These are phyloP conservation scores for Leccinum longicurvipes DNA, from an alignment of 768 basidiomycete species.

Conservation along the genomic window DNA sequence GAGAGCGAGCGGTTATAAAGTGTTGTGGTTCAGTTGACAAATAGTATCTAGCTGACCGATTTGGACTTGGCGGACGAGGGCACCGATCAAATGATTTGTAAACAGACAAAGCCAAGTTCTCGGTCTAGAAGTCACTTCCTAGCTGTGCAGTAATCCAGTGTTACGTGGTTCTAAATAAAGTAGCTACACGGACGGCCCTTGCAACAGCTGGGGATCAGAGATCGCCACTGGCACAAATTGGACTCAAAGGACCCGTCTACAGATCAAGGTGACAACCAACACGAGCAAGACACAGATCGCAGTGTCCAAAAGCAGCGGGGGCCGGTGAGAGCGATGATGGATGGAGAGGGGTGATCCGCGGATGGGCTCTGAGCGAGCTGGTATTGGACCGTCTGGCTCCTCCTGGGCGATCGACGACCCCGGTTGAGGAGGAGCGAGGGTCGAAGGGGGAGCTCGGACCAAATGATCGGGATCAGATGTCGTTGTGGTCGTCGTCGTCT, in stretches of 20 bases:
- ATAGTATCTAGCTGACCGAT: constrained; percentile 27
- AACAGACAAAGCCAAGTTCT: too few species aligned
- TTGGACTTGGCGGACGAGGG: not conserved
- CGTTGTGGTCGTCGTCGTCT: constrained; percentile 1
- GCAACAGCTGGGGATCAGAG: constrained; percentile 15
- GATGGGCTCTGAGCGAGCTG: constrained; percentile 12
- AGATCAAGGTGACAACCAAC: constrained; percentile 64
- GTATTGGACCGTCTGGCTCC: constrained; percentile 9
- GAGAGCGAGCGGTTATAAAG: constrained; percentile 16
- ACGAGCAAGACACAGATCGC: constrained; percentile 72
- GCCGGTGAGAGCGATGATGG: constrained; percentile 30
- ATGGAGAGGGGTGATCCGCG: constrained; percentile 15
- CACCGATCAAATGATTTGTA: constrained; percentile 18
- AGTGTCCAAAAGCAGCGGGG: constrained; percentile 68
- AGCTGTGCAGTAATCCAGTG: constrained; percentile 15
- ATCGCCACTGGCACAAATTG: too few species aligned
- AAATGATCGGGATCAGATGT: constrained; percentile 15
- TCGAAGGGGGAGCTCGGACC: constrained; percentile 7
- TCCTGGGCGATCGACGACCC: constrained; percentile 8
- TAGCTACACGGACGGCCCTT: not conserved
- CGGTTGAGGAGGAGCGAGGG: constrained; percentile 8
- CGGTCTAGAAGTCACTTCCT: not conserved
- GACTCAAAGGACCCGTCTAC: constrained; percentile 51
- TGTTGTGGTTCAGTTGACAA: constrained; percentile 21
- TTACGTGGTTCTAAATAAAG: constrained; percentile 4